Evolutionary conservation across 148 eudicot genomes (phyloP).

Genomic region (Chenopodium formosanum): DNA sequence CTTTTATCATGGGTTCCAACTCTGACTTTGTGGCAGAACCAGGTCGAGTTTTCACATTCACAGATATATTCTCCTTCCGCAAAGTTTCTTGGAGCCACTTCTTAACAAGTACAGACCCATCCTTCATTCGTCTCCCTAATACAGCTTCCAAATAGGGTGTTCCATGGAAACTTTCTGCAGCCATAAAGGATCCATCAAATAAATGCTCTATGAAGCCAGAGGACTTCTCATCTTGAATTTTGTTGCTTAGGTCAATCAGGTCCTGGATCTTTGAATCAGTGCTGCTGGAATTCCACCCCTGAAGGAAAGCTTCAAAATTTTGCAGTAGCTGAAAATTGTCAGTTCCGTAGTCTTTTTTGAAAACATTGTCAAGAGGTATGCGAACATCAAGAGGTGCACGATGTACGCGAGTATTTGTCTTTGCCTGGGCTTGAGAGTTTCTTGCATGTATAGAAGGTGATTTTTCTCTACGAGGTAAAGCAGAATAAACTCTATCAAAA

Average conservation of each 20-base stretch:
- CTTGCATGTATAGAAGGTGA: slow-evolving; percentile 33
- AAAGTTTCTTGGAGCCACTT: slow-evolving; percentile 94
- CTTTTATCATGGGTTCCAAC: slow-evolving; percentile 58
- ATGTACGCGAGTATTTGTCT: slow-evolving; percentile 35
- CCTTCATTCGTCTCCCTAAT: slow-evolving; percentile 74
- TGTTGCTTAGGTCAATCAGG: slow-evolving; percentile 44
- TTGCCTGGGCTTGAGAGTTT: slow-evolving; percentile 53
- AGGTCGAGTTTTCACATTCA: slow-evolving; percentile 65
- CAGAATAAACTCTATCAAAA: slow-evolving; percentile 72
- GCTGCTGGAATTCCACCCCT: slow-evolving; percentile 66
- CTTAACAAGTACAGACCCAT: slow-evolving; percentile 76
- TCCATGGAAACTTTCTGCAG: slow-evolving; percentile 80
- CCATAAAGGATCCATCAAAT: slow-evolving; percentile 72
- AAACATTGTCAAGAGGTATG: slow-evolving; percentile 59
- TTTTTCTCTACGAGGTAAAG: slow-evolving; percentile 62
- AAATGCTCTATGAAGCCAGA: slow-evolving; percentile 30
- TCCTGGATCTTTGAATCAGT: slow-evolving; percentile 47
- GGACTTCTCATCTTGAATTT: slow-evolving; percentile 39
- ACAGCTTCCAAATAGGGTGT: slow-evolving; percentile 79
- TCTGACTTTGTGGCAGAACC: slow-evolving; percentile 70
- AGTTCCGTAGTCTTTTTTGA: slow-evolving; percentile 34
- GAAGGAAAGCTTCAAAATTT: slow-evolving; percentile 62
- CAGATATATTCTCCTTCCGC: slow-evolving; percentile 65
- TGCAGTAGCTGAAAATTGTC: slow-evolving; percentile 56
- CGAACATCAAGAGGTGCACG: slow-evolving; percentile 78